These are phyloP conservation scores for Coprinellus micaceus DNA, from an alignment of 768 basidiomycete species.

Conservation along the genomic window DNA sequence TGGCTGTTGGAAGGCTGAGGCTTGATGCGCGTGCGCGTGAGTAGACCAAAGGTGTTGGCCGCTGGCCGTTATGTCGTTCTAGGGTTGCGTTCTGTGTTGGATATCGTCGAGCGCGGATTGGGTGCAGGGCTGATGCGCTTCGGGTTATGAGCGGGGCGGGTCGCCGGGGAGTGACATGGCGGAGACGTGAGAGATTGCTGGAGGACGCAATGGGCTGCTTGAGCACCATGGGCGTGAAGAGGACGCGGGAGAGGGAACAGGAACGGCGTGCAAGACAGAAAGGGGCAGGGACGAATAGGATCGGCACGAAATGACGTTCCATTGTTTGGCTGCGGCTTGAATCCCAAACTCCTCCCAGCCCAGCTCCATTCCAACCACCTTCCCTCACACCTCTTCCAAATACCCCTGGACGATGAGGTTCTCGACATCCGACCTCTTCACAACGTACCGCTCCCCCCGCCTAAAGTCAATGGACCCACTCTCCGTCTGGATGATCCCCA, in stretches of 20 bases:
- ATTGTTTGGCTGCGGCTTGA: neutral
- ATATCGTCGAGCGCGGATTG: neutral
- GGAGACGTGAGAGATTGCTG: neutral
- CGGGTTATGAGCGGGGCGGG: neutral
- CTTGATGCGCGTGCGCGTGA: too few relatives aligned
- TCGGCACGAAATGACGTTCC: slow-evolving; percentile 4
- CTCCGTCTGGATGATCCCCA: slow-evolving; percentile 90
- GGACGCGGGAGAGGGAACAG: neutral
- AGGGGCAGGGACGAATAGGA: neutral
- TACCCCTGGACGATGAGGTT: slow-evolving; percentile 92
- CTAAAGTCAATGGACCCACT: slow-evolving; percentile 86
- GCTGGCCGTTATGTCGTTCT: too few relatives aligned
- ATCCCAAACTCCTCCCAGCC: neutral
- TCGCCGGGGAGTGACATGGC: neutral
- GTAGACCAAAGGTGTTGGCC: too few relatives aligned
- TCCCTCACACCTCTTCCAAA: slow-evolving; percentile 73
- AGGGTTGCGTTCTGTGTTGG: too few relatives aligned
- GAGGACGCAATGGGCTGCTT: neutral
- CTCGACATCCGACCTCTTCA: slow-evolving; percentile 86
- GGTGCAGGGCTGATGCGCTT: too few relatives aligned
- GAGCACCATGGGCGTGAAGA: neutral
- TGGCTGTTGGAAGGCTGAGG: too few relatives aligned
- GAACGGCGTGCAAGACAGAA: neutral
- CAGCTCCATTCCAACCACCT: neutral
- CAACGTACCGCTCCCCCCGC: slow-evolving; percentile 87